These are phyloP conservation scores for Fraxinus angustifolia DNA, from an alignment of 305 asterid species.

Conservation along the genomic window DNA sequence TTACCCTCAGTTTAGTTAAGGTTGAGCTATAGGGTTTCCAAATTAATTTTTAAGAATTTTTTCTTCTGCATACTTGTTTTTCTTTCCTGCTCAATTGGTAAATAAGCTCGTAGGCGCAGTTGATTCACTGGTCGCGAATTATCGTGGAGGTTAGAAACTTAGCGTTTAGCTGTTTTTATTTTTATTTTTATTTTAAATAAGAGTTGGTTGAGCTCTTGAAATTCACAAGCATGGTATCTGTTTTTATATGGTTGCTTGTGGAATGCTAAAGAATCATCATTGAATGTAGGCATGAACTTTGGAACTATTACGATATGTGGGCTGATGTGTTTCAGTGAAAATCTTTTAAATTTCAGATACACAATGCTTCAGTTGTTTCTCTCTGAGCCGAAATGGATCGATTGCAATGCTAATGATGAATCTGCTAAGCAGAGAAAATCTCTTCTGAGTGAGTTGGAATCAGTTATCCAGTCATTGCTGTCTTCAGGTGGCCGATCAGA, in stretches of 20 bases:
- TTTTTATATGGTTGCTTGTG: background rate
- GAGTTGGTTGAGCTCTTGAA: background rate
- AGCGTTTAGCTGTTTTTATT: background rate
- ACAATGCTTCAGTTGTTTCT: slow-evolving; percentile 68
- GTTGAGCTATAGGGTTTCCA: background rate
- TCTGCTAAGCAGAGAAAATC: slow-evolving; percentile 35
- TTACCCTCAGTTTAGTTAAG: background rate
- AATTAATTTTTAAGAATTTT: background rate
- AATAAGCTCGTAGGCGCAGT: background rate
- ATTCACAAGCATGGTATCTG: background rate
- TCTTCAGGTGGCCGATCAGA: slow-evolving; percentile 73
- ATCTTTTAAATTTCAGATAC: slow-evolving; percentile 19
- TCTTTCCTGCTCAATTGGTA: background rate
- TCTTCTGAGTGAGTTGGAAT: slow-evolving; percentile 62
- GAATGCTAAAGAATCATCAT: background rate
- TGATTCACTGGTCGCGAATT: background rate
- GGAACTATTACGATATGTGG: background rate
- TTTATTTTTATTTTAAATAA: background rate
- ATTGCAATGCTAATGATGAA: slow-evolving; percentile 25
- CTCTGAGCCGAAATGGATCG: slow-evolving; percentile 43
- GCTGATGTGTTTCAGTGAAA: slow-evolving; percentile 16
- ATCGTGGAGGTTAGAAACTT: background rate
- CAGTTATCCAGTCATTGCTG: slow-evolving; percentile 57
- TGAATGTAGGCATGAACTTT: background rate
- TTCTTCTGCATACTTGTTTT: background rate